These are phyloP conservation scores for Oryza meyeriana DNA, from an alignment of 176 grass and related monocot species.

Conservation along the genomic window DNA sequence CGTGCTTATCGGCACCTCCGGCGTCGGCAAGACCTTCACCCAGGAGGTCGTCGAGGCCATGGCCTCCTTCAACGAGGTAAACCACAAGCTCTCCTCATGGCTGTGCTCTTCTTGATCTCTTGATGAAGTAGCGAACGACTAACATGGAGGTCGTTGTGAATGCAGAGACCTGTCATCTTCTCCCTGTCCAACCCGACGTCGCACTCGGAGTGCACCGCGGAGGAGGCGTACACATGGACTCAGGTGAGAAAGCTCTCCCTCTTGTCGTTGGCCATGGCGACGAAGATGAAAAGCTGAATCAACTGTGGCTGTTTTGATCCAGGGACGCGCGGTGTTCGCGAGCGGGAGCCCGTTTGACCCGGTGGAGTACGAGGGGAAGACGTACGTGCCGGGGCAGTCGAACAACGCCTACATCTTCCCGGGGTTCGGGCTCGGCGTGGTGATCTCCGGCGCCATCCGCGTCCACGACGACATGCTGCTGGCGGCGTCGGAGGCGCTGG, in stretches of 20 bases:
- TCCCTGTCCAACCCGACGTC: conserved; percentile 95
- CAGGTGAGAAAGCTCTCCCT: neutral
- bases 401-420: conserved; percentile 98
- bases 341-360: conserved; percentile 88
- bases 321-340: conserved; percentile 84
- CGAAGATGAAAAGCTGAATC: neutral
- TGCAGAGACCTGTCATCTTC: conserved; percentile 78
- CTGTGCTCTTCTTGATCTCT: neutral
- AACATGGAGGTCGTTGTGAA: neutral
- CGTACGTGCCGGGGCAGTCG: conserved; percentile 65
- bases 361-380: conserved; percentile 71
- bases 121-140: neutral
- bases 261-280: neutral
- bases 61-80: conserved; percentile 73
- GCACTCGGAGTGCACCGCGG: conserved; percentile 93
- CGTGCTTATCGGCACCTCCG: conserved; percentile 92
- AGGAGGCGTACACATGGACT: conserved; percentile 78
- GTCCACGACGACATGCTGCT: conserved; percentile 95
- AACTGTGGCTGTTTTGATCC: neutral
- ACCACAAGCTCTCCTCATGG: neutral
- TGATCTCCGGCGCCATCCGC: conserved; percentile 89
- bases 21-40: conserved; percentile 85
- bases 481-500: conserved; percentile 74
- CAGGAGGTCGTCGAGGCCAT: conserved; percentile 80
- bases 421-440: conserved; percentile 80